A percentile compares a stretch with the other conserved stretches of the same genome.
Conservation (phyloP, 805 yeast species). For the Monosporozyma siamensis region DNA sequence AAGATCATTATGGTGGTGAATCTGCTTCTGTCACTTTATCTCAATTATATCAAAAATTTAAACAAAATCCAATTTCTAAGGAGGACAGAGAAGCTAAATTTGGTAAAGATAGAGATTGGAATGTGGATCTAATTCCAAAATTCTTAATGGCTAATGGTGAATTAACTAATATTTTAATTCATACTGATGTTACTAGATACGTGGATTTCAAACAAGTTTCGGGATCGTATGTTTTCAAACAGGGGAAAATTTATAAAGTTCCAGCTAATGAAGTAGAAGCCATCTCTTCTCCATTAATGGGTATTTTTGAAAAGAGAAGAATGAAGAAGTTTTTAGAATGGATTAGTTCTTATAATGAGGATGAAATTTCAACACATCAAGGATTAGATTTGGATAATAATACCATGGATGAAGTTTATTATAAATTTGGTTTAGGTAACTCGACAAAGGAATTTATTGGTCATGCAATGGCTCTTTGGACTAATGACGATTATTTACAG, state of each 20-base stretch:
- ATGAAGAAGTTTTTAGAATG: slow-evolving; percentile 88
- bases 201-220: slow-evolving; percentile 93
- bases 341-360: slow-evolving; percentile 73
- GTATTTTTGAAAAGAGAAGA: slow-evolving; percentile 90
- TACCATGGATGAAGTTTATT: slow-evolving; percentile 86
- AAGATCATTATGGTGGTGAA: slow-evolving; percentile 92
- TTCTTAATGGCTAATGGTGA: slow-evolving; percentile 97
- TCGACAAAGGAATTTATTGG: slow-evolving; percentile 96
- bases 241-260: slow-evolving; percentile 89
- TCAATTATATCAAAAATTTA: slow-evolving; percentile 72
- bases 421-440: slow-evolving; percentile 79
- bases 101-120: slow-evolving; percentile 96
- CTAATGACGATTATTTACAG: slow-evolving; percentile 79
- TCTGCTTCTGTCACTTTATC: slow-evolving; percentile 70
- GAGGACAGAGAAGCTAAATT: slow-evolving; percentile 54
- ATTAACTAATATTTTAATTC: slow-evolving; percentile 86
- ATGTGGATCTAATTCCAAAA: slow-evolving; percentile 93
- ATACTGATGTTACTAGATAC: slow-evolving; percentile 92
- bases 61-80: slow-evolving; percentile 63
- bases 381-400: slow-evolving; percentile 77
- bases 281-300: slow-evolving; percentile 83
- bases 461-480: slow-evolving; percentile 96
- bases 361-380: slow-evolving; percentile 70
- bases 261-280: slow-evolving; percentile 92
- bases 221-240: slow-evolving; percentile 84